These are phyloP conservation scores for Fusarium keratoplasticum DNA, from an alignment of 2,329 filamentous ascomycete species.

Conservation along the genomic window DNA sequence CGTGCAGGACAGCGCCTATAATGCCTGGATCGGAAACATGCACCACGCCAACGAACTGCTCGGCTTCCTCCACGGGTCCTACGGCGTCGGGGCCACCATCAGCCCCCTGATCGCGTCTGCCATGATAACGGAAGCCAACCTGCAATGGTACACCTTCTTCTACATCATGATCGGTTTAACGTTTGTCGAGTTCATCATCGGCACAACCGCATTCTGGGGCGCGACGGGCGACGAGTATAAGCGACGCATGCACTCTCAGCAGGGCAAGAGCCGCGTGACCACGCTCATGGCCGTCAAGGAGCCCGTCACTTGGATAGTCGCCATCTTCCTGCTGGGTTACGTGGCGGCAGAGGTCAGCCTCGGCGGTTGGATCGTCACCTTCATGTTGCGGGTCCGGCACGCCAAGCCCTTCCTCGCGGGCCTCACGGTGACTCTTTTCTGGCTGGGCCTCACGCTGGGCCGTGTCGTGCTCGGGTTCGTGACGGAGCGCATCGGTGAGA, in stretches of 20 bases:
- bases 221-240: constrained; percentile 68
- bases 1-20: constrained; percentile 70
- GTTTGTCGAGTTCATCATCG: constrained; percentile 65
- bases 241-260: constrained; percentile 43
- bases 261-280: constrained; percentile 57
- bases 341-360: constrained; percentile 82
- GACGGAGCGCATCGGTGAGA: constrained; percentile 80
- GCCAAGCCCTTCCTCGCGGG: constrained; percentile 78
- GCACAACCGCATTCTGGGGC: constrained; percentile 70
- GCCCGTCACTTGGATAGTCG: constrained; percentile 76
- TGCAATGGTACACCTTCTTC: constrained; percentile 80
- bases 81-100: constrained; percentile 77
- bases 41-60: constrained; percentile 78
- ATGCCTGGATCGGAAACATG: constrained; percentile 77
- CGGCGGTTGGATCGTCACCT: constrained; percentile 83
- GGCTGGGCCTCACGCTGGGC: constrained; percentile 83
- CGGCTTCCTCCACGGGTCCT: constrained; percentile 78
- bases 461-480: constrained; percentile 80
- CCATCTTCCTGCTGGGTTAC: constrained; percentile 81
- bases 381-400: constrained; percentile 83
- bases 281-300: constrained; percentile 58
- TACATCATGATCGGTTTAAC: constrained; percentile 76
- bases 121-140: constrained; percentile 72
- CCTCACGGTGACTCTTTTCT: constrained; percentile 83
- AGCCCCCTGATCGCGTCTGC: constrained; percentile 77